Base-by-base conservation (phyloP, 495 filamentous ascomycete genomes). In the Friedmanniomyces simplex region DNA sequence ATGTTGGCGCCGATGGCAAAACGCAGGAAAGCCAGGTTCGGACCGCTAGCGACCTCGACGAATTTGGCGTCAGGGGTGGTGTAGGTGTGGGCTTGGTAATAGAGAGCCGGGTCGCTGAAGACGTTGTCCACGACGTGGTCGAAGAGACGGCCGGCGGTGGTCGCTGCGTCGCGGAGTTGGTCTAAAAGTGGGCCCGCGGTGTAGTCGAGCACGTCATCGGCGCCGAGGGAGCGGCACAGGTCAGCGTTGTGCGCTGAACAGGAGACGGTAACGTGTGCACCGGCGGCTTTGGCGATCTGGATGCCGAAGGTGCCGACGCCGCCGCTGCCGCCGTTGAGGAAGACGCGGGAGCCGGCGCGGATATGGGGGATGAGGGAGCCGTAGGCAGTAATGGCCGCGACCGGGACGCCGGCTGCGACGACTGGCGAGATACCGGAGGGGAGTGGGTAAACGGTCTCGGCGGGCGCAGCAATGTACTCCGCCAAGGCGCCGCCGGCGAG, bases 311-410 rank as follows among this genome's bases (percentile, higher is more conserved):
- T 73, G 0, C 84, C 84, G 6, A 73, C 75, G 0, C 84, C 83
- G 8, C 84, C 85, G 0, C 77, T 80, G 1, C 82, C 84, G 26
- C 81, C 84, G 56, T 86, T 86, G 60, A 88, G 74, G 66, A 87
- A 83, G 28, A 88, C 73, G 56, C 76, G 77, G 49, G 79, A 75
- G 5, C 79, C 79, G 0, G 63, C 24, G 42, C 74, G 72, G 49
- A 83, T 74, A 61, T 79, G 69, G 16, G 78, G 76, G n/a, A 69
- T 69, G 22, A 87, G 71, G 21, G 73, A 65, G 65, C 85, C 81
- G 50, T 80, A 82, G 0, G 82, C 79, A 0, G 83, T 83, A 59
- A 77, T 60, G 0, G 76, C 83, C 0, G 81, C 79, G 6, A 82
- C 73, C 0, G 76, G 76, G 13, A 85, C 30, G 18, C 69, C 69